phyloP scores from a whole-genome alignment of 1,139 yeast genomes.

The Geotrichum siamense region DNA sequence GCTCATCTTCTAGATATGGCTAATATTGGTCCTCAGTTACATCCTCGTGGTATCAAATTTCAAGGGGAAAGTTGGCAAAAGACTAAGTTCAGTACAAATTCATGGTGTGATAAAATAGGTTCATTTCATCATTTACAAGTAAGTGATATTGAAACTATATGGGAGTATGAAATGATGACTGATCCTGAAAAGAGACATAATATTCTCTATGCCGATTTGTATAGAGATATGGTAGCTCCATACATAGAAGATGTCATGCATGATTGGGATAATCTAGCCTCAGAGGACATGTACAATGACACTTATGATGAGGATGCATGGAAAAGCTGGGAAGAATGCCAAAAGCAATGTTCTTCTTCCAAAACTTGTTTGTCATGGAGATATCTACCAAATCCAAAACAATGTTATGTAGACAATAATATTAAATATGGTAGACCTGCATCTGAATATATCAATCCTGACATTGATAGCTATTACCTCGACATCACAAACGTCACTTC shows the following conservation, averaged over 20 bases:
- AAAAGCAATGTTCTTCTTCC: constrained; percentile 22
- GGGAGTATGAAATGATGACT: constrained; percentile 33
- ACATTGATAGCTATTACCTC: background rate
- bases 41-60: constrained; percentile 27
- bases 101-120: constrained; percentile 34
- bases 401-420: constrained; percentile 20
- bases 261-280: constrained; percentile 31
- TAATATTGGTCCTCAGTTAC: constrained; percentile 14
- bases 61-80: constrained; percentile 31
- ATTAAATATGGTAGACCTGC: constrained; percentile 11
- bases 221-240: constrained; percentile 33
- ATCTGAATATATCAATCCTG: constrained; percentile 3
- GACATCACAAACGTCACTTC: constrained; percentile 8
- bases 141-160: constrained; percentile 33
- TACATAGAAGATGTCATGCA: constrained; percentile 25
- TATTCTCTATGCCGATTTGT: constrained; percentile 31
- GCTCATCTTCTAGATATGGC: constrained; percentile 27
- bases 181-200: constrained; percentile 26
- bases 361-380: constrained; percentile 27
- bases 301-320: constrained; percentile 22
- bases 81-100: constrained; percentile 21
- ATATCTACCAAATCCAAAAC: constrained; percentile 17
- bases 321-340: constrained; percentile 24
- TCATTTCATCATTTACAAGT: constrained; percentile 34
- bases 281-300: constrained; percentile 14